Evolutionary conservation across 2,329 filamentous ascomycete species (phyloP).

Genomic region (Talaromyces atroroseus): DNA sequence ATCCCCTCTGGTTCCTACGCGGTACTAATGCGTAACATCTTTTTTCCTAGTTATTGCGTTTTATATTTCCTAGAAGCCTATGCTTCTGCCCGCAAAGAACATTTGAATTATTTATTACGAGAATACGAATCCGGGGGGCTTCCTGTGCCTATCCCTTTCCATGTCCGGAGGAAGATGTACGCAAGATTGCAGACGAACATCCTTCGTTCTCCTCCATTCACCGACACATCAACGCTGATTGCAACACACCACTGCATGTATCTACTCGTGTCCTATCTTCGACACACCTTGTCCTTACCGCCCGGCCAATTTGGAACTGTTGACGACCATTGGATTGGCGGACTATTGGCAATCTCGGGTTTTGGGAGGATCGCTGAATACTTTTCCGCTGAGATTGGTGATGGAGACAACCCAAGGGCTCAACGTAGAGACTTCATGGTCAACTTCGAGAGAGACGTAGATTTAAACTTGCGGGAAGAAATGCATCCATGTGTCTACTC

Average conservation of each 20-base stretch:
- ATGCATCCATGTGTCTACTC: constrained; percentile 35
- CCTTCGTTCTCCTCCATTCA: constrained; percentile 36
- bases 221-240: constrained; percentile 33
- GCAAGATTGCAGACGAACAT: constrained; percentile 33
- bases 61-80: constrained; percentile 40
- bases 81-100: constrained; percentile 31
- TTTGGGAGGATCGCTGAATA: constrained; percentile 37
- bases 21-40: background rate
- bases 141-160: constrained; percentile 31
- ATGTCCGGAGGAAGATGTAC: constrained; percentile 32
- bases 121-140: constrained; percentile 35
- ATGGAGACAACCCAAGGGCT: constrained; percentile 34
- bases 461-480: constrained; percentile 31
- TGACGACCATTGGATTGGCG: constrained; percentile 37
- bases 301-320: constrained; percentile 26
- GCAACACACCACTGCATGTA: constrained; percentile 40
- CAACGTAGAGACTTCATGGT: constrained; percentile 41
- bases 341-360: constrained; percentile 35
- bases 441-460: constrained; percentile 38
- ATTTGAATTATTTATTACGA: constrained; percentile 32
- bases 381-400: constrained; percentile 40
- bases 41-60: constrained; percentile 33
- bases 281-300: constrained; percentile 27
- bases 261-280: constrained; percentile 35
- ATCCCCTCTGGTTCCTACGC: background rate